Evolutionary conservation across 352 stramenopile species (phyloP).

Genomic region (Peronospora belbahrii): DNA sequence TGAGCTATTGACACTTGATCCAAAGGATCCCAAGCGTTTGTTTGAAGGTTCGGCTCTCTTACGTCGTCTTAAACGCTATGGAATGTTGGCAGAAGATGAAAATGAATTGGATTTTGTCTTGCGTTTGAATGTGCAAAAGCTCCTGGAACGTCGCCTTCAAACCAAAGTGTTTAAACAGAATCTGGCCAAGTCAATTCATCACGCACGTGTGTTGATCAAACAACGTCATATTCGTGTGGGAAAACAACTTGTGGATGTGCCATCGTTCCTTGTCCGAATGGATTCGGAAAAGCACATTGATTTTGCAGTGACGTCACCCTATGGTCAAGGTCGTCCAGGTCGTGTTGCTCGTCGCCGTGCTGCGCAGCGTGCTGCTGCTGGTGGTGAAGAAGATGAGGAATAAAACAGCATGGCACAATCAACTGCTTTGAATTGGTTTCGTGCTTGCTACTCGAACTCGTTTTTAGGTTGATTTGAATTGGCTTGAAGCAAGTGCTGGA

Average conservation of each 20-base stretch:
- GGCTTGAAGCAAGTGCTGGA: background rate
- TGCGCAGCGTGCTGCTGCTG: constrained; percentile 88
- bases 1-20: constrained; percentile 96
- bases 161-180: constrained; percentile 99
- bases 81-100: constrained; percentile 96
- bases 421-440: constrained; percentile 19
- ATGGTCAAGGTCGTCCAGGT: constrained; percentile 94
- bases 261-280: constrained; percentile 97
- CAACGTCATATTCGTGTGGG: constrained; percentile 99
- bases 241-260: constrained; percentile 98
- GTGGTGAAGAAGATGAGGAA: constrained; percentile 83
- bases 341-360: constrained; percentile 93
- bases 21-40: constrained; percentile 97
- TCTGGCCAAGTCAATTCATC: constrained; percentile 99
- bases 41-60: constrained; percentile 98
- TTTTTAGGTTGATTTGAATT: constrained; percentile 8
- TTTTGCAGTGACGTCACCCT: constrained; percentile 96
- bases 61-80: constrained; percentile 94
- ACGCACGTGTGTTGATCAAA: constrained; percentile 98
- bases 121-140: constrained; percentile 97
- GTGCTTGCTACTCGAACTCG: constrained; percentile 18
- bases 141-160: constrained; percentile 97
- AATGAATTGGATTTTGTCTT: constrained; percentile 98
- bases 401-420: constrained; percentile 30
- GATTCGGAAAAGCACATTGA: constrained; percentile 99